Conservation (phyloP, 2,329 filamentous ascomycete genomes). For the Penicillium sp. region DNA sequence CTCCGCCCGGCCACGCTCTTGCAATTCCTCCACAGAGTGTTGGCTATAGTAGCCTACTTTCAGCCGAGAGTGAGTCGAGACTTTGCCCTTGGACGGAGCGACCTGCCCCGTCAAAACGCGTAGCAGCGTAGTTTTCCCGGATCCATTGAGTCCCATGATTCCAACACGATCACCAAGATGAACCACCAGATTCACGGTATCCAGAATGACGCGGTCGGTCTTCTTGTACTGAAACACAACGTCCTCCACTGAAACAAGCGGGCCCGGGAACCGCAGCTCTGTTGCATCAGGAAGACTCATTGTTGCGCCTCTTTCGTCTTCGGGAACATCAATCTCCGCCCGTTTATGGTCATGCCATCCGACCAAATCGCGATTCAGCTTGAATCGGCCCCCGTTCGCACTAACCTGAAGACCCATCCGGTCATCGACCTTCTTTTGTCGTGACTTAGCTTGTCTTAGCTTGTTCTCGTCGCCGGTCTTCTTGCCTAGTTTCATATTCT, state of each 20-base stretch:
- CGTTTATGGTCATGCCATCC: conserved; percentile 64
- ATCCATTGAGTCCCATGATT: conserved; percentile 76
- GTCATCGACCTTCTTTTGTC: conserved; percentile 83
- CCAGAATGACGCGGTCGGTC: conserved; percentile 53
- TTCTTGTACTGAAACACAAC: conserved; percentile 65
- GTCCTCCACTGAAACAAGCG: conserved; percentile 71
- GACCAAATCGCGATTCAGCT: conserved; percentile 71
- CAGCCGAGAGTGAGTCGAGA: conserved; percentile 68
- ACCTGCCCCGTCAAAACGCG: conserved; percentile 66
- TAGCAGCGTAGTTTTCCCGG: conserved; percentile 78
- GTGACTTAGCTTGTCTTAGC: conserved; percentile 78
- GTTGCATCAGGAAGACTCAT: conserved; percentile 64
- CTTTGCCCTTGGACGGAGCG: conserved; percentile 61
- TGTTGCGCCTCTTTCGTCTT: conserved; percentile 59
- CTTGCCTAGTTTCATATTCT: conserved; percentile 74
- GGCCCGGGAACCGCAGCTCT: conserved; percentile 73
- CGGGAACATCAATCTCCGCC: conserved; percentile 71
- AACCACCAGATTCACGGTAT: conserved; percentile 68
- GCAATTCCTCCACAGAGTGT: conserved; percentile 71
- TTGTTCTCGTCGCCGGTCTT: conserved; percentile 82
- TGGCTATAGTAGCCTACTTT: conserved; percentile 78
- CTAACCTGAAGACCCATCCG: conserved; percentile 75
- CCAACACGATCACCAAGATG: conserved; percentile 74
- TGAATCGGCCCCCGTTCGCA: conserved; percentile 73
- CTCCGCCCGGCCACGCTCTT: conserved; percentile 55